Evolutionary conservation across 495 filamentous ascomycete genomes (phyloP).

Genomic region (Lichina pygmaea): DNA sequence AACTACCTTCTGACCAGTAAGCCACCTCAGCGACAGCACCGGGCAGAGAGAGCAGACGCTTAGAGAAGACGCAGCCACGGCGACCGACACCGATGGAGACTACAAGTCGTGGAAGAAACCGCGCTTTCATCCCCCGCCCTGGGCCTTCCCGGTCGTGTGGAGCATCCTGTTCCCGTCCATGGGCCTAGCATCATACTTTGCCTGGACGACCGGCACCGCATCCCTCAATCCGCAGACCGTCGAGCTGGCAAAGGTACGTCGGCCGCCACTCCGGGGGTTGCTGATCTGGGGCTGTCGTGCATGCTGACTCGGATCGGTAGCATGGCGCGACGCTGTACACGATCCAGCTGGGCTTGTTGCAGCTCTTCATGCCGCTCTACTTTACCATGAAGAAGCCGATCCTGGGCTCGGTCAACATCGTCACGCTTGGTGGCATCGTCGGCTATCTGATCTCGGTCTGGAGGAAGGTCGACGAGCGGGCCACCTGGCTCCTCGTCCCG

Average conservation of each 20-base stretch:
- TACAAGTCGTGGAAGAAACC: slow-evolving; percentile 53
- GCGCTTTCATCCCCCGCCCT: slow-evolving; percentile 49
- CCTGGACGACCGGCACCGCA: slow-evolving; percentile 27
- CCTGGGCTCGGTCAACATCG: slow-evolving; percentile 49
- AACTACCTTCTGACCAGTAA: too few relatives aligned
- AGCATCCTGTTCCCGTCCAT: slow-evolving; percentile 64
- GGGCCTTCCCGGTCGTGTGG: slow-evolving; percentile 68
- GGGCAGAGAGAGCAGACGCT: slow-evolving; percentile 5
- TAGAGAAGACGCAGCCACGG: slow-evolving; percentile 1
- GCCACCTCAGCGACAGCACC: too few relatives aligned
- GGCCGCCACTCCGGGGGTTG: slow-evolving; percentile 2
- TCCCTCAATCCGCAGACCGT: slow-evolving; percentile 16
- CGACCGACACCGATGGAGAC: slow-evolving; percentile 20
- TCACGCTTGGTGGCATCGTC: slow-evolving; percentile 38
- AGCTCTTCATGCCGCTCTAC: slow-evolving; percentile 87
- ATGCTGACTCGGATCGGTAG: slow-evolving; percentile 5
- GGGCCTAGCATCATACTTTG: slow-evolving; percentile 67
- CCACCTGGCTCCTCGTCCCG: slow-evolving; percentile 48
- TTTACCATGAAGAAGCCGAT: slow-evolving; percentile 43
- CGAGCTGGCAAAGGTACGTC: slow-evolving; percentile 14
- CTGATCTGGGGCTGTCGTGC: neutral
- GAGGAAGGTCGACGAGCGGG: slow-evolving; percentile 39
- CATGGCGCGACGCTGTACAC: slow-evolving; percentile 55
- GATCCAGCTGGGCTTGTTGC: slow-evolving; percentile 57
- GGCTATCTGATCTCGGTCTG: slow-evolving; percentile 46